Evolutionary conservation across 345 rosid species (phyloP).

Genomic region (Arabis alpina): DNA sequence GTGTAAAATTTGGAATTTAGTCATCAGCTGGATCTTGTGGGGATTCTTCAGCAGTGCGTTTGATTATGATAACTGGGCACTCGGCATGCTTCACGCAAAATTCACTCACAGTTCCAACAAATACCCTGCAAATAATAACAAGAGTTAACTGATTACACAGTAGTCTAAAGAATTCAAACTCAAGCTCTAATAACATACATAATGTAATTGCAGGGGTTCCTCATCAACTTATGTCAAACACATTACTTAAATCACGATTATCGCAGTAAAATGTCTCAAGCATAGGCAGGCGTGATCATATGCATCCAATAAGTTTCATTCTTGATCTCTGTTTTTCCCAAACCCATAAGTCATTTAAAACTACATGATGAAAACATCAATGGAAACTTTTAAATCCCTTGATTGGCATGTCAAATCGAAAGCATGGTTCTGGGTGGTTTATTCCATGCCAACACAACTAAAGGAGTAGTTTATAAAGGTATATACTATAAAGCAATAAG

Average conservation of each 20-base stretch:
- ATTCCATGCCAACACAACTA: conserved; percentile 1
- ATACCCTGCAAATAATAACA: conserved; percentile 62
- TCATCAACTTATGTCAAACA: conserved; percentile 7
- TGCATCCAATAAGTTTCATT: conserved; percentile 9
- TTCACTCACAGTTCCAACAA: conserved; percentile 95
- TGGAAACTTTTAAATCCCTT: not conserved
- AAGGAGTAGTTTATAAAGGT: not conserved
- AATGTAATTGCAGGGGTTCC: not conserved
- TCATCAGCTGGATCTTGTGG: conserved; percentile 98
- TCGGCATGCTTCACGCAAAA: conserved; percentile 96
- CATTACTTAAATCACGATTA: not conserved
- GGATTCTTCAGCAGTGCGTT: conserved; percentile 76
- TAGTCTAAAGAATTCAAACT: conserved; percentile 3
- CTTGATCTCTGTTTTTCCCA: conserved; percentile 3
- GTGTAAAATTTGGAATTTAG: conserved; percentile 42
- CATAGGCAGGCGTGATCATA: conserved; percentile 3
- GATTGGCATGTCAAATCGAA: not conserved
- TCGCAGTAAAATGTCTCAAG: not conserved
- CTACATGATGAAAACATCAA: not conserved
- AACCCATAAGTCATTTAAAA: not conserved
- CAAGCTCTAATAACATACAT: not conserved
- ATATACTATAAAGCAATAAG: conserved; percentile 14
- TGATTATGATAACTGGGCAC: conserved; percentile 86
- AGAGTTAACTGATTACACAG: not conserved
- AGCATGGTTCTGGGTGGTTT: not conserved